Evolutionary conservation across 2,329 filamentous ascomycete genomes (phyloP).

Genomic region (Alternaria ethzedia): DNA sequence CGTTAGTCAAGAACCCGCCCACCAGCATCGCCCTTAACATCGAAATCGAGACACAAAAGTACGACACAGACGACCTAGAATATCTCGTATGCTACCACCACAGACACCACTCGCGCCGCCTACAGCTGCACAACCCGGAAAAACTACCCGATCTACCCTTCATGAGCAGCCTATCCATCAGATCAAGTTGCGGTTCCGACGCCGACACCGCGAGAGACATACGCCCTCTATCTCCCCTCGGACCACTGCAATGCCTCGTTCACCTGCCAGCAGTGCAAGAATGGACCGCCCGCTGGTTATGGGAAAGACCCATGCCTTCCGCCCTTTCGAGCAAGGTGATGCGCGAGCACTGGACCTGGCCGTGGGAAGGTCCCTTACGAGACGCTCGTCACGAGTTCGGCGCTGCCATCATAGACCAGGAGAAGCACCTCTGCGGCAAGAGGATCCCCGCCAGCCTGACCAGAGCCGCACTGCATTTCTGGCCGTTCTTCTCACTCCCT

Average conservation of each 20-base stretch:
- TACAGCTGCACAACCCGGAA: slow-evolving; percentile 14
- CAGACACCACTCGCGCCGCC: slow-evolving; percentile 16
- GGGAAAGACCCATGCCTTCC: slow-evolving; percentile 17
- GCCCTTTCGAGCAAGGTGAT: slow-evolving; percentile 13
- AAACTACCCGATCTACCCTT: slow-evolving; percentile 16
- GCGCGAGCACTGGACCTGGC: slow-evolving; percentile 15
- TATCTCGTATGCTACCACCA: slow-evolving; percentile 11
- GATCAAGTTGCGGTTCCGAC: background rate
- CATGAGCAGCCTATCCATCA: slow-evolving; percentile 7
- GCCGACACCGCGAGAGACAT: slow-evolving; percentile 10
- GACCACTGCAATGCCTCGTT: slow-evolving; percentile 17
- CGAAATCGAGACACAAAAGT: slow-evolving; percentile 10
- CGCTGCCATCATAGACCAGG: slow-evolving; percentile 15
- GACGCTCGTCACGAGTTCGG: slow-evolving; percentile 21
- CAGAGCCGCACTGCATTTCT: slow-evolving; percentile 16
- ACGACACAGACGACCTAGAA: slow-evolving; percentile 8
- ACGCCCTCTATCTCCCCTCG: slow-evolving; percentile 21
- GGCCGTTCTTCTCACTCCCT: slow-evolving; percentile 11
- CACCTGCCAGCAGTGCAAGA: slow-evolving; percentile 11
- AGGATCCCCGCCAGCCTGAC: slow-evolving; percentile 11
- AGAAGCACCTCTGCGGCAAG: slow-evolving; percentile 14
- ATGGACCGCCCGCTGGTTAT: slow-evolving; percentile 17
- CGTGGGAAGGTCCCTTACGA: slow-evolving; percentile 18
- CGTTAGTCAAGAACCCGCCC: slow-evolving; percentile 6
- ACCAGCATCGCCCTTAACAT: slow-evolving; percentile 9